These are phyloP conservation scores for sweet orange (Citrus sinensis) DNA, from an alignment of 345 rosid species.

Conservation along the genomic window DVS_A1.0 CM039168.1:19834001-19834500, in stretches of 20 bases:
- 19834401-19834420: slow-evolving; percentile 29
- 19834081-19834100: slow-evolving; percentile 51
- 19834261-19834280: slow-evolving; percentile 34
- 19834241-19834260: slow-evolving; percentile 36
- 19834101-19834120: slow-evolving; percentile 67
- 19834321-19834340: slow-evolving; percentile 24
- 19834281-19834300: slow-evolving; percentile 25
- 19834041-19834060: slow-evolving; percentile 54
- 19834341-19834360: slow-evolving; percentile 30
- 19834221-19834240: slow-evolving; percentile 45
- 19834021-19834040: slow-evolving; percentile 42
- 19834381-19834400: slow-evolving; percentile 28
- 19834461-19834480: slow-evolving; percentile 35
- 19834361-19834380: slow-evolving; percentile 29
- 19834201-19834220: slow-evolving; percentile 50
- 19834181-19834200: slow-evolving; percentile 62
- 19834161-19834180: slow-evolving; percentile 93
- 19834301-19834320: slow-evolving; percentile 44
- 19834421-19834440: slow-evolving; percentile 26
- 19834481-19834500: slow-evolving; percentile 33
- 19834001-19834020: slow-evolving; percentile 41
- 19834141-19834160: slow-evolving; percentile 96
- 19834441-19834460: slow-evolving; percentile 32
- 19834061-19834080: slow-evolving; percentile 49
- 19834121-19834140: slow-evolving; percentile 64